Base-by-base conservation (phyloP, 148 eudicot genomes). In the Persicaria tinctoria region DNA sequence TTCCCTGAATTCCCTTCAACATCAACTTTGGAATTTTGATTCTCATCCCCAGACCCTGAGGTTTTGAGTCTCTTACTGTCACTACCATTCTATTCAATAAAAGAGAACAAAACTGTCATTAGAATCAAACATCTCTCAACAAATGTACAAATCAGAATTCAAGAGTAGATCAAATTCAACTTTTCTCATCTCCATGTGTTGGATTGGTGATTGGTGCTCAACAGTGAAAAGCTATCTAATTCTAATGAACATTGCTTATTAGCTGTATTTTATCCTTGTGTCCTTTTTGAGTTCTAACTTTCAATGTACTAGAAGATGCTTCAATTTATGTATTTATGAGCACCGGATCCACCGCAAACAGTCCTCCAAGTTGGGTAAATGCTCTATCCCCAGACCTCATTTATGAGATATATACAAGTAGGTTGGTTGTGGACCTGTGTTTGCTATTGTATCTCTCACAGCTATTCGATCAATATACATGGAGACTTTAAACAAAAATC, bases 1-100 rank as follows among this genome's bases (percentile, higher is more conserved):
- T 89, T 88, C 59, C 84, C 86, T 45, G 92, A 81, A 78, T 80
- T 83, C 38, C 72, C 82, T 81, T 86, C 97, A 12, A 64, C 82
- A 69, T 84, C 89, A 62, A 54, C 82, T 86, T 89, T 86, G 13
- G 75, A 70, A 75, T 82, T 90, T 16, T 75, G 72, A 75, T 84
- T 85, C 20, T 87, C 92, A 62, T 85, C 87, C 70, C 82, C 78
- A 8, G 84, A 81, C 68, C 78, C 81, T 62, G 80, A 76, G 44
- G 78, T 74, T 84, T 85, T 93, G 17, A 82, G 72, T 75, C 97
- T 80, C 81, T 93, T 93, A 76, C 85, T 79, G 71, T 89, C 98
- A 70, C 82, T 69, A 79, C 87, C 94, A 79, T 82, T 86, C 97
- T 93, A 88, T 77, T 74, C 55, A 72, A 50, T 12, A 64, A n/a